Evolutionary conservation across 1,284 basidiomycete genomes (phyloP).

Genomic region (Jaminaea rosea): DNA sequence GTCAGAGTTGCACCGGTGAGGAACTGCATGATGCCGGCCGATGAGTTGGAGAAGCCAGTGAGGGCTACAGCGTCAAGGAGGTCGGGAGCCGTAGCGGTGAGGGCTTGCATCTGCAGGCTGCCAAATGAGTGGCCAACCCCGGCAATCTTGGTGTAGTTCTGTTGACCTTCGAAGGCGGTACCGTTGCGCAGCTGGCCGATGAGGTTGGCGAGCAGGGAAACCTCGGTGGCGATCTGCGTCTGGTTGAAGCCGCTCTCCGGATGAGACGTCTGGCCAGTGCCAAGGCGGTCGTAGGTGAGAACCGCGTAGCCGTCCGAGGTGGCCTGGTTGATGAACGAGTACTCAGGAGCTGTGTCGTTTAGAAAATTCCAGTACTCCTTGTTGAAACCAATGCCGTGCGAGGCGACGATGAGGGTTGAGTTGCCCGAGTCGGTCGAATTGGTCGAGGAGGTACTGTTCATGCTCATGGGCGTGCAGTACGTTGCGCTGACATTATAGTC

Average conservation of each 20-base stretch:
- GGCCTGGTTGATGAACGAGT: constrained; percentile 22
- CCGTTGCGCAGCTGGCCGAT: constrained; percentile 28
- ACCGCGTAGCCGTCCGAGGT: constrained; percentile 21
- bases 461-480: constrained; percentile 18
- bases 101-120: constrained; percentile 32
- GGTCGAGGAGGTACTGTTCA: too few relatives aligned
- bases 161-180: constrained; percentile 14
- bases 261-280: constrained; percentile 39
- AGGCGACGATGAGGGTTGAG: constrained; percentile 14
- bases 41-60: constrained; percentile 44
- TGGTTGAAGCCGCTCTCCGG: constrained; percentile 38
- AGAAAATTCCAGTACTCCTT: constrained; percentile 25
- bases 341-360: constrained; percentile 5
- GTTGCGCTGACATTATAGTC: constrained; percentile 16
- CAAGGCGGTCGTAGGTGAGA: constrained; percentile 47
- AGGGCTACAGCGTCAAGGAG: constrained; percentile 45
- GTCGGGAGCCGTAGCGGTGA: constrained; percentile 25
- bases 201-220: constrained; percentile 44
- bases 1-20: constrained; percentile 35
- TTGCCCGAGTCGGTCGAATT: constrained; percentile 4
- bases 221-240: constrained; percentile 45
- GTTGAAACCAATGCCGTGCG: constrained; percentile 28
- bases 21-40: constrained; percentile 22
- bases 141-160: constrained; percentile 14
- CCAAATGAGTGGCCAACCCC: constrained; percentile 26